These are phyloP conservation scores for Trichoderma arundinaceum DNA, from an alignment of 2,329 filamentous ascomycete genomes.

Conservation along the genomic window DNA sequence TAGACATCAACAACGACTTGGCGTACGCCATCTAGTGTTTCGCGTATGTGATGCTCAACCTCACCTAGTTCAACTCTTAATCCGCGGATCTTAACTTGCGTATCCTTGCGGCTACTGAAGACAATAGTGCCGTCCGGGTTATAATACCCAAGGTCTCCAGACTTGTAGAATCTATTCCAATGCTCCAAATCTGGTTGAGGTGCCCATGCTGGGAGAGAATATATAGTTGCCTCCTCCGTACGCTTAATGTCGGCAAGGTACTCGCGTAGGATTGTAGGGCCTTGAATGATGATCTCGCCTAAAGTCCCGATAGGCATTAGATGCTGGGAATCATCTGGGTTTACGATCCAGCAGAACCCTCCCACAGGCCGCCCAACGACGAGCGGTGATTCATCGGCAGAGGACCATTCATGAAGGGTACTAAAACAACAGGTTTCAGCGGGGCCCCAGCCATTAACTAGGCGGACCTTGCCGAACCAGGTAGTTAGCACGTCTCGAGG, in stretches of 20 bases:
- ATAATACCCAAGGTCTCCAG: slow-evolving; percentile 53
- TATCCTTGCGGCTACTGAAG: slow-evolving; percentile 58
- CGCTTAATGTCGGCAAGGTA: slow-evolving; percentile 49
- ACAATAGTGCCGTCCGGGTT: slow-evolving; percentile 46
- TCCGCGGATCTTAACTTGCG: slow-evolving; percentile 62
- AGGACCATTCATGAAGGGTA: slow-evolving; percentile 13
- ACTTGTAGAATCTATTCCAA: slow-evolving; percentile 47
- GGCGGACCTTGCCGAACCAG: slow-evolving; percentile 39
- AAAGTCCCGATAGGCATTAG: slow-evolving; percentile 36
- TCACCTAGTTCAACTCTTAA: slow-evolving; percentile 55
- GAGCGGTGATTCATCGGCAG: neutral
- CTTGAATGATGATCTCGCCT: slow-evolving; percentile 46
- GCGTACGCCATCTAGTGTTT: neutral
- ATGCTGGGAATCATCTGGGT: slow-evolving; percentile 33
- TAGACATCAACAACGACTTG: slow-evolving; percentile 25
- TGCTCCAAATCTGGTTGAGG: neutral
- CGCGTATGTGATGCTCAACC: slow-evolving; percentile 32
- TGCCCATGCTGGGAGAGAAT: neutral
- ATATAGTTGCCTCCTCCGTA: slow-evolving; percentile 53
- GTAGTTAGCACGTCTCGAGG: neutral
- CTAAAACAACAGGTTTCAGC: slow-evolving; percentile 46
- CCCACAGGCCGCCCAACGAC: slow-evolving; percentile 28
- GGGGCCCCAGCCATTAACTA: slow-evolving; percentile 51
- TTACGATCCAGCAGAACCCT: slow-evolving; percentile 36
- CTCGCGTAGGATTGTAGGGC: slow-evolving; percentile 54